Conservation (phyloP, 345 rosid species). For the Moringa oleifera region DNA sequence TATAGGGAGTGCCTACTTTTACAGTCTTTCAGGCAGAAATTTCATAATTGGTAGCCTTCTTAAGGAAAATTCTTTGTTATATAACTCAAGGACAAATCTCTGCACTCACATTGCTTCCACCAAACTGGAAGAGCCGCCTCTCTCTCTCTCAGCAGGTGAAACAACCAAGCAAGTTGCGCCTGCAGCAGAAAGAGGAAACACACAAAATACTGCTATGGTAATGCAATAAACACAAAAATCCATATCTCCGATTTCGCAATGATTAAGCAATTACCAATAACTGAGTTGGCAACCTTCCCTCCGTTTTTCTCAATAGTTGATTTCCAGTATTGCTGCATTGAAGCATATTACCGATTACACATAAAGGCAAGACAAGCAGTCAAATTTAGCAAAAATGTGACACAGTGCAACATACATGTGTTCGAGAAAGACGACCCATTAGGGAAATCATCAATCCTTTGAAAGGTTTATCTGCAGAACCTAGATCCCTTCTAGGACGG, state of each 20-base stretch:
- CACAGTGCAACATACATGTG: constrained; percentile 40
- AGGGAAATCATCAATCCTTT: constrained; percentile 61
- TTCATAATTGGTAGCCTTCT: no score
- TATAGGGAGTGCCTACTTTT: no score
- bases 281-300: constrained; percentile 52
- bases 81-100: neutral
- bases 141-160: constrained; percentile 54
- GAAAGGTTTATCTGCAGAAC: constrained; percentile 47
- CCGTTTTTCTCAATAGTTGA: constrained; percentile 48
- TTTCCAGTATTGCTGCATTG: constrained; percentile 64
- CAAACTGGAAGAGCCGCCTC: constrained; percentile 60
- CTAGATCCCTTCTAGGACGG: constrained; percentile 39
- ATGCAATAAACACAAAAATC: neutral
- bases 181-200: constrained; percentile 5
- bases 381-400: neutral
- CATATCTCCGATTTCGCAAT: neutral
- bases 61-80: no score
- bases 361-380: neutral
- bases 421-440: constrained; percentile 58
- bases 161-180: constrained; percentile 63
- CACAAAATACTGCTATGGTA: neutral
- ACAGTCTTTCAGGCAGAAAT: neutral
- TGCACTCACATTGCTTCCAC: constrained; percentile 64
- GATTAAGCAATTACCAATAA: constrained; percentile 31
- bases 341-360: neutral